Conservation (phyloP, 2,329 filamentous ascomycete species). For the Ciborinia camelliae region DNA sequence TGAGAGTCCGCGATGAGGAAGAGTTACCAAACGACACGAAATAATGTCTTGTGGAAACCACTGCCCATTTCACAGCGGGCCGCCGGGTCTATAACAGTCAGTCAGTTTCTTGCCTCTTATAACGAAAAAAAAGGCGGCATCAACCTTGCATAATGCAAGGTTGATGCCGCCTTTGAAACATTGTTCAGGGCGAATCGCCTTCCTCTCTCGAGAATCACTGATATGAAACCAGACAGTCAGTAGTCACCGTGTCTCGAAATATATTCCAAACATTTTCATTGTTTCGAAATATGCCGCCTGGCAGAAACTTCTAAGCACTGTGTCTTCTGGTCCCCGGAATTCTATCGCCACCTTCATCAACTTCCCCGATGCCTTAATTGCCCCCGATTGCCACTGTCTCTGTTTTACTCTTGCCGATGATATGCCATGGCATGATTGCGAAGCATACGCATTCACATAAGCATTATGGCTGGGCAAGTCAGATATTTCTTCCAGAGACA, state of each 20-base stretch:
- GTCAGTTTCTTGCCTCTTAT: not conserved
- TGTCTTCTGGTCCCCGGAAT: not conserved
- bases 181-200: not conserved
- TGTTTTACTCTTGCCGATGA: not conserved
- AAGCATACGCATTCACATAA: too few relatives aligned
- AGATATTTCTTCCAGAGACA: too few relatives aligned
- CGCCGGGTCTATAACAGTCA: not conserved
- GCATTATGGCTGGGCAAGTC: fast-evolving
- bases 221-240: not conserved
- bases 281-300: too few relatives aligned
- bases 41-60: too few relatives aligned
- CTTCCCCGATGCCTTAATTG: not conserved
- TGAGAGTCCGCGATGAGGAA: too few relatives aligned
- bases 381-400: not conserved
- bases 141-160: not conserved
- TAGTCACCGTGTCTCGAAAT: not conserved
- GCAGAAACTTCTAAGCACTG: too few relatives aligned
- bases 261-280: too few relatives aligned
- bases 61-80: not conserved
- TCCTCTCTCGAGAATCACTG: too few relatives aligned
- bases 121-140: not conserved
- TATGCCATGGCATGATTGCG: not conserved
- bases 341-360: too few relatives aligned
- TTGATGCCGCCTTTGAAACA: not conserved
- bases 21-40: too few relatives aligned